Evolutionary conservation across 163 green algal species (phyloP).

Genomic region (Picocystis sp.): DNA sequence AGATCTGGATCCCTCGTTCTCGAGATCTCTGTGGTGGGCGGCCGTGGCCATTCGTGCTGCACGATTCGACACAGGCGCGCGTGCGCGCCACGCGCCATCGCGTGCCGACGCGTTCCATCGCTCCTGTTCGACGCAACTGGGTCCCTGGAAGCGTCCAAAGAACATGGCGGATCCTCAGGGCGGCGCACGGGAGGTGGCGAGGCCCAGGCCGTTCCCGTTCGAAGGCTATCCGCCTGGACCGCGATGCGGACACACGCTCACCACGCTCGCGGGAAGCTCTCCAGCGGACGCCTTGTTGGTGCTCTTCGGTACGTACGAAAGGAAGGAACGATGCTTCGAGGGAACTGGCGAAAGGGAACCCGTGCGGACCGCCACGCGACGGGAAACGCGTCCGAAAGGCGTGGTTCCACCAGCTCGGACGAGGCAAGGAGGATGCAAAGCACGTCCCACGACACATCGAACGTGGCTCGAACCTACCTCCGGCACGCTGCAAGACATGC

Average conservation of each 20-base stretch:
- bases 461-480: not conserved
- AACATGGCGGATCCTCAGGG: no score
- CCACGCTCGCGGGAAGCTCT: slow-evolving; percentile 57
- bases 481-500: not conserved
- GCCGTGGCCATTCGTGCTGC: no score
- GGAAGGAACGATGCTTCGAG: not conserved
- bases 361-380: not conserved
- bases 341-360: no score
- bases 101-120: no score
- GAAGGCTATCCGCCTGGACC: slow-evolving; percentile 34
- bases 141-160: no score
- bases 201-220: slow-evolving; percentile 1
- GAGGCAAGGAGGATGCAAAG: slow-evolving; percentile 1
- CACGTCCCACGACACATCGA: slow-evolving; percentile 23
- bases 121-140: no score
- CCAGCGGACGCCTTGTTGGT: slow-evolving; percentile 51
- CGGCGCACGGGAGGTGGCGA: no score
- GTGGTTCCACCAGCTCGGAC: not conserved
- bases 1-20: no score
- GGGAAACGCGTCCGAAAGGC: not conserved
- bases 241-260: slow-evolving; percentile 81
- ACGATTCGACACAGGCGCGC: no score
- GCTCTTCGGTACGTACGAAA: slow-evolving; percentile 49
- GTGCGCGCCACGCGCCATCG: no score
- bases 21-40: no score